Evolutionary conservation across 2,329 filamentous ascomycete genomes (phyloP).

Genomic region (Trichoderma breve): DNA sequence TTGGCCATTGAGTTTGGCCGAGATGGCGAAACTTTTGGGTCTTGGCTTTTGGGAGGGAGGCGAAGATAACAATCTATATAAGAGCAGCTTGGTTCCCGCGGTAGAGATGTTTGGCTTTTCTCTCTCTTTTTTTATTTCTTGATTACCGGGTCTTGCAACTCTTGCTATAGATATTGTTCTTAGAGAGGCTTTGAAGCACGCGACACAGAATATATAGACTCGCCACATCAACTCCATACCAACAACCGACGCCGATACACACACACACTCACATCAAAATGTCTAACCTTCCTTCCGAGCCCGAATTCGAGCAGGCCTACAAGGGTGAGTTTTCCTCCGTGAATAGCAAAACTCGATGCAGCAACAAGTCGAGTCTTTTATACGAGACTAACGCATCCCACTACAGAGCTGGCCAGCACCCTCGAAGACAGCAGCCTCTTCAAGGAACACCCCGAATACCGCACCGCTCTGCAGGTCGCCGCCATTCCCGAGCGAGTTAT

Average conservation of each 20-base stretch:
- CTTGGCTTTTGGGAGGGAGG: background rate
- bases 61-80: background rate
- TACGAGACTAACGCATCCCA: background rate
- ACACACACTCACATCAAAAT: constrained; percentile 45
- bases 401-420: constrained; percentile 83
- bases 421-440: constrained; percentile 94
- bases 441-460: constrained; percentile 91
- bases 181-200: background rate
- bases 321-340: constrained; percentile 61
- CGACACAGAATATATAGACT: background rate
- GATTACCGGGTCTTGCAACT: background rate
- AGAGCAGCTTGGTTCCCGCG: background rate
- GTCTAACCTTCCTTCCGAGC: constrained; percentile 83
- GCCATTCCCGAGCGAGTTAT: constrained; percentile 92
- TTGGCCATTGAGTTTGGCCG: background rate
- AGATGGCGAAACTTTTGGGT: background rate
- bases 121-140: background rate
- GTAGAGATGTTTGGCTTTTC: background rate
- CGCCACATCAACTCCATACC: background rate
- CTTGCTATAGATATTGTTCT: background rate
- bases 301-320: constrained; percentile 99
- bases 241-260: background rate
- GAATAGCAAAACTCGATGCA: background rate
- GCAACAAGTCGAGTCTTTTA: background rate
- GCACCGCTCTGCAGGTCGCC: constrained; percentile 81